Base-by-base conservation (phyloP, 371 early-diverging fungal species). In the Haplosporangium sp. region DNA sequence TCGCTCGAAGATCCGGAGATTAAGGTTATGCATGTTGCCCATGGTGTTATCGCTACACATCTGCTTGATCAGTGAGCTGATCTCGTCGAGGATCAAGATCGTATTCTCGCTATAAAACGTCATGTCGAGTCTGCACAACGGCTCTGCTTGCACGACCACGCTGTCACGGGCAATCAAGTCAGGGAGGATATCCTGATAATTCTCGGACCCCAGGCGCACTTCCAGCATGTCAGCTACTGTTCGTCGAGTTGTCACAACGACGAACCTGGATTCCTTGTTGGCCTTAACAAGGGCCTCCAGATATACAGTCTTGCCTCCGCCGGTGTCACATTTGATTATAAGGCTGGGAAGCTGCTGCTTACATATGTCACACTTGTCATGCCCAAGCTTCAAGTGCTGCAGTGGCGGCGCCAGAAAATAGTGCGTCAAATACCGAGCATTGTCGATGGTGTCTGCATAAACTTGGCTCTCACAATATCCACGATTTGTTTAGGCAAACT, bases 271-370 rank as follows among this genome's bases (percentile, higher is more conserved):
- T 7, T 46, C 20, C 23, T 67, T 59, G 45, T 67, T 60, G 9
- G 47, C 61, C 14, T 47, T 23, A 6, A 67, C 48, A 47, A 60
- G 61, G 1, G 0, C n/a, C 59, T 60, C 67, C 5, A 5, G 0
- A 7, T 16, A 67, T n/a, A 53, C 54, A 13, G 67, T 60, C 50
- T 67, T 67, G 37, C 60, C 60, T 1, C 47, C 47, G 11, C 67
- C 61, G 9, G 55, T 67, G 50, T 58, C 67, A n/a, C 41, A 54
- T 54, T 55, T 46, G 38, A 67, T 59, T 50, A 67, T 5, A 54
- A 67, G 59, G 40, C 67, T 67, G 55, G 67, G 61, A 29, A 45
- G 61, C 55, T 60, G 46, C n/a, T n/a, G 50, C 18, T 29, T 0
- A 18, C 10, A 14, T 5, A n/a, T n/a, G 20, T 66, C 4, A 53